Conservation (phyloP, 179 eudicot genomes). For the Heliamphora pulchella region DNA sequence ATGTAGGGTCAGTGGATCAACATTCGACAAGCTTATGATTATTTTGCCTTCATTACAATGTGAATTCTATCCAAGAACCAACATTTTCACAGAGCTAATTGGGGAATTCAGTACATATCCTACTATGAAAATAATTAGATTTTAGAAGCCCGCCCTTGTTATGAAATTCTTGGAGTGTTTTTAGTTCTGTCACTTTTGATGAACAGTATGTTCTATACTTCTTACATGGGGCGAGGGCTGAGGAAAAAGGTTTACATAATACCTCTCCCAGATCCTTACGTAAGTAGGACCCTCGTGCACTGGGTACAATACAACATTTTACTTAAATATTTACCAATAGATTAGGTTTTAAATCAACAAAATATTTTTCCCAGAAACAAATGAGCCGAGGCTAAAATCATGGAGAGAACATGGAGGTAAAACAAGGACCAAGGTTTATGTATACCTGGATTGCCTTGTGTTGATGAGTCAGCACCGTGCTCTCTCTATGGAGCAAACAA, state of each 20-base stretch:
- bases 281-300: no score
- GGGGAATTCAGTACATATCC: not conserved
- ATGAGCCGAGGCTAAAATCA: not conserved
- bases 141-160: not conserved
- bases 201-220: not conserved
- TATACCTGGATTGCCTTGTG: constrained; percentile 72
- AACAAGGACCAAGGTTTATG: not conserved
- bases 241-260: not conserved
- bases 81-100: not conserved
- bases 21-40: not conserved
- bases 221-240: not conserved
- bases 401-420: not conserved
- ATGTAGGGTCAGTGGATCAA: not conserved
- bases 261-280: no score
- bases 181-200: not conserved
- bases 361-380: not conserved
- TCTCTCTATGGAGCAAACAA: constrained; percentile 75
- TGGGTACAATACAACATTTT: not conserved
- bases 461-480: constrained; percentile 71
- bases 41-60: not conserved
- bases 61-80: constrained; percentile 4
- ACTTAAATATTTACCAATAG: not conserved
- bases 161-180: not conserved
- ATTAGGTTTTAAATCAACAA: not conserved
- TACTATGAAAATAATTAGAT: not conserved